Conservation (phyloP, 2,329 filamentous ascomycete species). For the Pezicula neosporulosa region DNA sequence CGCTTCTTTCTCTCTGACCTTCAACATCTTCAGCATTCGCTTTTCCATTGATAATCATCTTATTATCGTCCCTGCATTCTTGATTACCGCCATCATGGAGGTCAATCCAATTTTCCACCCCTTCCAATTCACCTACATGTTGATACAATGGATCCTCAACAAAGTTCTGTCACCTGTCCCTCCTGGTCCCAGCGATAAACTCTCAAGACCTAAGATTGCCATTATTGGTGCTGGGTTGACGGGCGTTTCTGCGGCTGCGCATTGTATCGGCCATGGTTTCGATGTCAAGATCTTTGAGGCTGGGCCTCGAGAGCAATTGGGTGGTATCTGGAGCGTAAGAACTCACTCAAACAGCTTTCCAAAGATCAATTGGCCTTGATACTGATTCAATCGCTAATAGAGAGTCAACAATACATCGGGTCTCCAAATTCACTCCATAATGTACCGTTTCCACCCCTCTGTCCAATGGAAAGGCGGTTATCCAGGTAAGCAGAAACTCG, state of each 20-base stretch:
- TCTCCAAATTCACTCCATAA: slow-evolving; percentile 79
- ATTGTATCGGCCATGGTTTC: slow-evolving; percentile 83
- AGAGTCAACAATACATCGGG: slow-evolving; percentile 79
- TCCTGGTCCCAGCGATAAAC: slow-evolving; percentile 52
- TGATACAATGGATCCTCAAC: slow-evolving; percentile 62
- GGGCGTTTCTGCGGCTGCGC: slow-evolving; percentile 73
- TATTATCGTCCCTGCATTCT: neutral
- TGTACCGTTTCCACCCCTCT: slow-evolving; percentile 85
- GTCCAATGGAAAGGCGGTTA: slow-evolving; percentile 75
- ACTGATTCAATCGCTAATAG: slow-evolving; percentile 32
- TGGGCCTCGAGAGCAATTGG: slow-evolving; percentile 60
- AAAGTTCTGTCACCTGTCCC: slow-evolving; percentile 67
- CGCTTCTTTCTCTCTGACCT: no score
- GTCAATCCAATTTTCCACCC: slow-evolving; percentile 44
- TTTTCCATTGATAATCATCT: neutral
- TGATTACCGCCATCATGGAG: slow-evolving; percentile 14
- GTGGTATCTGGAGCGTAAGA: slow-evolving; percentile 77
- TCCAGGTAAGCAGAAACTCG: slow-evolving; percentile 36
- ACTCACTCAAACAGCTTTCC: neutral
- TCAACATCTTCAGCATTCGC: neutral
- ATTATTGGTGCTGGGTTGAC: slow-evolving; percentile 71
- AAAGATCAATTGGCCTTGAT: no score
- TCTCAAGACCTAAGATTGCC: slow-evolving; percentile 63
- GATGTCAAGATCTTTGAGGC: slow-evolving; percentile 78
- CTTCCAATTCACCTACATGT: slow-evolving; percentile 58